Conservation (phyloP, 805 yeast species). For the Vanderwaltozyma tropicalis region DNA sequence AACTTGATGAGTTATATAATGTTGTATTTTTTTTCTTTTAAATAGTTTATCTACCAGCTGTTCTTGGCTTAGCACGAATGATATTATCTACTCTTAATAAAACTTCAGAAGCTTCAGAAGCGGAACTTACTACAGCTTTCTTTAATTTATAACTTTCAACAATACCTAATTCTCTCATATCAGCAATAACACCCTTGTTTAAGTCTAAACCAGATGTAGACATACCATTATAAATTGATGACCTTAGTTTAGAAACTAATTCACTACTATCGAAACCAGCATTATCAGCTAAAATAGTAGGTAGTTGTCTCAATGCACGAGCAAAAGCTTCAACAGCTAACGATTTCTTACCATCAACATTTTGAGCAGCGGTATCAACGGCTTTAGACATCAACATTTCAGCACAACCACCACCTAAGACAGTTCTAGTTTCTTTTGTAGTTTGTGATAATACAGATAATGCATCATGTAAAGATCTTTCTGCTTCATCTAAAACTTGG, state of each 20-base stretch:
- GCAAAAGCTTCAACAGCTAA: conserved; percentile 93
- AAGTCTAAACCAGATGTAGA: conserved; percentile 86
- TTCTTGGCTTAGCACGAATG: conserved; percentile 92
- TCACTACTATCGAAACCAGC: conserved; percentile 96
- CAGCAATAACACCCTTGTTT: conserved; percentile 74
- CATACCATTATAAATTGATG: conserved; percentile 79
- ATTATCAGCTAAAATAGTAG: conserved; percentile 91
- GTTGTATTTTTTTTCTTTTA: conserved; percentile 9
- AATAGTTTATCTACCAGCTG: conserved; percentile 68
- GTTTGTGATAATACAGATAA: conserved; percentile 91
- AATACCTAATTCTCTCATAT: conserved; percentile 87
- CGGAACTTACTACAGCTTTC: conserved; percentile 86
- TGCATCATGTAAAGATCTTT: conserved; percentile 94
- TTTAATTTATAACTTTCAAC: conserved; percentile 90
- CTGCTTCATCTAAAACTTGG: conserved; percentile 92
- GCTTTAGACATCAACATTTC: conserved; percentile 97
- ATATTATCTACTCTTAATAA: conserved; percentile 92
- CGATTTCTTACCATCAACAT: conserved; percentile 85
- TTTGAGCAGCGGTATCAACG: conserved; percentile 85
- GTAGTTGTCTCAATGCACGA: conserved; percentile 85
- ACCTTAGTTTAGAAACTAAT: conserved; percentile 77
- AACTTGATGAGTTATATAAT: neutral
- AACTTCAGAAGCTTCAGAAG: conserved; percentile 97
- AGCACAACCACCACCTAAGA: conserved; percentile 90
- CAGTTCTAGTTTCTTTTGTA: conserved; percentile 82